Base-by-base conservation (phyloP, 331 rosid genomes). In the Saraca asoca region DNA sequence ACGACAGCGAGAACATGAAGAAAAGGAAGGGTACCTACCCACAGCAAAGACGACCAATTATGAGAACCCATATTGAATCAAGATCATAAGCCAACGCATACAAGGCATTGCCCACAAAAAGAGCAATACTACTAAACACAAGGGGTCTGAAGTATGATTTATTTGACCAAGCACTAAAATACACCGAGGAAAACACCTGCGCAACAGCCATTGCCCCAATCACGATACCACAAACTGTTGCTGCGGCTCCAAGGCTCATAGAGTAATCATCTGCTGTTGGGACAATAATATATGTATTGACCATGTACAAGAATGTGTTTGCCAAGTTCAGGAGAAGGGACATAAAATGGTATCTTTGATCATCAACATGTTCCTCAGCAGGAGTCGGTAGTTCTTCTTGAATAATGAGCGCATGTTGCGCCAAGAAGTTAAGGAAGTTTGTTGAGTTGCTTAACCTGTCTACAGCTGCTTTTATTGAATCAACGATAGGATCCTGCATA, bases 151-250 rank as follows among this genome's bases (percentile, higher is more conserved):
- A 94, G 83, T 94, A 94, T 19, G 98, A 90, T 73, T 59, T 88
- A 73, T 90, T 94, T 77, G 98, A 90, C 97, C 98, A 94, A 6
- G 98, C 98, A 75, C 98, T 94, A 50, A 94, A 93, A 70, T 93
- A 93, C 67, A 90, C 97, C 0, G 97, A 94, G 52, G 98, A 90
- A 79, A 94, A 90, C 80, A 94, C 85, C 70, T 94, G 98, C 6
- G 98, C 98, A 73, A 94, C 88, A 52, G 98, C 98, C 98, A 94
- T 90, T 48, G 97, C 88, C 49, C 98, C 98, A 64, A 90, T 94
- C 20, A 94, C 92, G 29, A 94, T 69, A 70, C 97, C 98, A 75
- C 97, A 94, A 69, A 90, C 96, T 11, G 96, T 94, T 45, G 99
- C 95, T 4, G 97, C 95, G 8, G 97, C 99, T 51, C 99, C 99